Percentiles rank a stretch among this genome's conserved stretches.
Conservation (phyloP, 2,329 filamentous ascomycete species). For the Sporothrix curviconia region DNA sequence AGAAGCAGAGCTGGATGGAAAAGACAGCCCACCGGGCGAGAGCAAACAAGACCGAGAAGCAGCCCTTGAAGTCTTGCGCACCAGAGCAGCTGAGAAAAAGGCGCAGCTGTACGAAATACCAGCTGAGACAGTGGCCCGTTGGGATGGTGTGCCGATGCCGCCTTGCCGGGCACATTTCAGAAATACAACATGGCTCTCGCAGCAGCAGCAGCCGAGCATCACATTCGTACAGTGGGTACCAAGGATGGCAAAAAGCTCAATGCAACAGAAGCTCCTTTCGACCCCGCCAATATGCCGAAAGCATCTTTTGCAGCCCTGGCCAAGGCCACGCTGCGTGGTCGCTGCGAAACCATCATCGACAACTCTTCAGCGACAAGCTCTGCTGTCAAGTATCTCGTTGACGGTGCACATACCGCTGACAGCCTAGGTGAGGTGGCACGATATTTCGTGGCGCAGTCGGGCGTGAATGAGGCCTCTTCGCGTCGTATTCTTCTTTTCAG, state of each 20-base stretch:
- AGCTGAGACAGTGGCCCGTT: constrained; percentile 38
- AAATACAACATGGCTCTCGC: constrained; percentile 50
- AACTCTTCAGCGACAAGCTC: constrained; percentile 44
- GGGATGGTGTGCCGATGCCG: constrained; percentile 46
- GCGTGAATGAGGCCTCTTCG: neutral
- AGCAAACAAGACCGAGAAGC: constrained; percentile 26
- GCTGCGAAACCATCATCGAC: constrained; percentile 60
- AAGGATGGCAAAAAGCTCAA: constrained; percentile 10
- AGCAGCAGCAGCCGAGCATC: constrained; percentile 22
- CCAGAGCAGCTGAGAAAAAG: constrained; percentile 47
- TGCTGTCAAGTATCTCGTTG: constrained; percentile 72
- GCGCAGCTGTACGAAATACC: constrained; percentile 40
- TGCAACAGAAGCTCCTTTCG: constrained; percentile 40
- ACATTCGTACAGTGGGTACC: constrained; percentile 14
- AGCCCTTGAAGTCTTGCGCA: constrained; percentile 47
- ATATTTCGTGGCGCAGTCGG: constrained; percentile 56
- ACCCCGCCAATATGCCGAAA: constrained; percentile 25
- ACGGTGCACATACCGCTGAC: constrained; percentile 88
- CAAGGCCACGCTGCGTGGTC: constrained; percentile 67
- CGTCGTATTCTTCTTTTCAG: constrained; percentile 73
- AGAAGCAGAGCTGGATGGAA: neutral
- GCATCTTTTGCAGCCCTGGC: constrained; percentile 58
- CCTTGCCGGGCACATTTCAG: constrained; percentile 39
- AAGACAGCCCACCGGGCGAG: neutral
- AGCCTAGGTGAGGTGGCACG: constrained; percentile 74